Percentiles rank a stretch among this genome's conserved stretches.
Conservation (phyloP, 2,329 filamentous ascomycete species). For the Aspergillus flavus region DNA sequence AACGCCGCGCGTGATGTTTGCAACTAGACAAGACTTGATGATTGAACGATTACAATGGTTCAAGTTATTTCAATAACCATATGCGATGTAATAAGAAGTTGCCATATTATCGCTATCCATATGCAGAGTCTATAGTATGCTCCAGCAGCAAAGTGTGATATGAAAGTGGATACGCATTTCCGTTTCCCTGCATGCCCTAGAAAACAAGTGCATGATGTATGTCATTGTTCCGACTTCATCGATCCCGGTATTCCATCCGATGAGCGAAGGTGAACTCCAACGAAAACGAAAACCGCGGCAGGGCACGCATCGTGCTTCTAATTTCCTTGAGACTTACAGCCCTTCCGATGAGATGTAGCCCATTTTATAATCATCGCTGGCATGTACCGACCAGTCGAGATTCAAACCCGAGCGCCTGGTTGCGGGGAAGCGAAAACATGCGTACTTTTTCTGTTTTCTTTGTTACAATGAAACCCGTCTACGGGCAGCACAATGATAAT, state of each 20-base stretch:
- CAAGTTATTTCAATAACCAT: background rate
- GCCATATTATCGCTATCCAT: background rate
- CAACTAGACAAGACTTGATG: background rate
- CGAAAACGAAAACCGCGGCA: background rate
- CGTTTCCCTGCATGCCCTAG: background rate
- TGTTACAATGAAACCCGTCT: conserved; percentile 4
- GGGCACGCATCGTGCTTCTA: background rate
- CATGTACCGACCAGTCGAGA: background rate
- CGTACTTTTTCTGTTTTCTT: conserved; percentile 8
- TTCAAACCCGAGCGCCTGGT: background rate
- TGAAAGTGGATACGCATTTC: background rate
- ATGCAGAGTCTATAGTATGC: background rate
- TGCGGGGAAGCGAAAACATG: background rate
- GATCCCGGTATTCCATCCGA: background rate
- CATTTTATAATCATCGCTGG: background rate
- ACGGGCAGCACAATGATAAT: background rate
- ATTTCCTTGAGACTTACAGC: background rate
- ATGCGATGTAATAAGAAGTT: background rate
- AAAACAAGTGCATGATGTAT: background rate
- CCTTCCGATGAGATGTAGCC: conserved; percentile 3
- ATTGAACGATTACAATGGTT: background rate
- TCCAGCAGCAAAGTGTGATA: background rate
- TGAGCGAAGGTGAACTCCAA: background rate
- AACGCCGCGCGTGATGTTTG: background rate
- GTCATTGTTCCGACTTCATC: background rate